A percentile compares a stretch with the other conserved stretches of the same genome.
Conservation (phyloP, 2,329 filamentous ascomycete species). For the Lecanicillium sp. region DNA sequence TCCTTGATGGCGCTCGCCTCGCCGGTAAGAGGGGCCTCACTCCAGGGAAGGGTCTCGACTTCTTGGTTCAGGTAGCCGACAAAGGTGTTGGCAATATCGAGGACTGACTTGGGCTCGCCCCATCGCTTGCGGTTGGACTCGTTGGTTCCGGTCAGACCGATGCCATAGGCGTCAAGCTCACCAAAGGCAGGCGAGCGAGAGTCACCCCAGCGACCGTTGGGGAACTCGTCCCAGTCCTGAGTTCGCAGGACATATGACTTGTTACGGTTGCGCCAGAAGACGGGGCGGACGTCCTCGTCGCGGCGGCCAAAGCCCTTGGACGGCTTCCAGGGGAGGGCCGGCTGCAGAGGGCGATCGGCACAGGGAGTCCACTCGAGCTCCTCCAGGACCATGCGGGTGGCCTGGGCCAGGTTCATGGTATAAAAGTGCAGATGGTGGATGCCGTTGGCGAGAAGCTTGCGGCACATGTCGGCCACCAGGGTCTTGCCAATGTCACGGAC, state of each 20-base stretch:
- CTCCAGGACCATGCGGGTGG: slow-evolving; percentile 88
- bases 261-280: slow-evolving; percentile 97
- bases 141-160: slow-evolving; percentile 89
- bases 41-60: slow-evolving; percentile 84
- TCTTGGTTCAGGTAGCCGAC: slow-evolving; percentile 76
- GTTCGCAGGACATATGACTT: slow-evolving; percentile 93
- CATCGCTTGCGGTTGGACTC: slow-evolving; percentile 93
- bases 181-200: slow-evolving; percentile 93
- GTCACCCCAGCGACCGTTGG: slow-evolving; percentile 97
- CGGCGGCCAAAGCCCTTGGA: slow-evolving; percentile 83
- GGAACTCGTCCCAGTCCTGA: slow-evolving; percentile 98
- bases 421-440: slow-evolving; percentile 94
- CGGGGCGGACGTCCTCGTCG: slow-evolving; percentile 91
- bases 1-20: slow-evolving; percentile 75
- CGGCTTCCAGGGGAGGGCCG: slow-evolving; percentile 92
- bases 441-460: slow-evolving; percentile 72
- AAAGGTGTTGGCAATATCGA: slow-evolving; percentile 77
- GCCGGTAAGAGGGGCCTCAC: slow-evolving; percentile 74
- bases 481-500: slow-evolving; percentile 85
- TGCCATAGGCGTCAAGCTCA: slow-evolving; percentile 88
- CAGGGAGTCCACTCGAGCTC: slow-evolving; percentile 79
- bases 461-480: slow-evolving; percentile 84
- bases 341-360: slow-evolving; percentile 69
- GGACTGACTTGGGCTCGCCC: slow-evolving; percentile 74
- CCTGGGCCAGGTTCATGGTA: slow-evolving; percentile 96